These are phyloP conservation scores for Dendrobium catenatum DNA, from an alignment of 106 monocot species.

Conservation along the genomic window DNA sequence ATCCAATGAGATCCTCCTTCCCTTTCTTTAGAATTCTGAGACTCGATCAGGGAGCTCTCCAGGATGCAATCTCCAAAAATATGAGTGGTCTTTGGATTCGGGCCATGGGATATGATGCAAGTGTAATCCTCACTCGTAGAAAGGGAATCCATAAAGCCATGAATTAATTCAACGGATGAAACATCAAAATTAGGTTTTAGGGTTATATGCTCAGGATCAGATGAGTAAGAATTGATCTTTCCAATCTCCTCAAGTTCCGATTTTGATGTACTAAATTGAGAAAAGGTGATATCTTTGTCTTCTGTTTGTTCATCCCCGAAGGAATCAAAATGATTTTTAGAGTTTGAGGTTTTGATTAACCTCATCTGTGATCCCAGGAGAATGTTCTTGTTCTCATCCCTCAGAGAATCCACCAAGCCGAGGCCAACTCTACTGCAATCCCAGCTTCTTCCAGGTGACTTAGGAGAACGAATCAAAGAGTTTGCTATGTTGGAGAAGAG, in stretches of 20 bases:
- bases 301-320: neutral
- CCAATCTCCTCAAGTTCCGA: slow-evolving; percentile 5
- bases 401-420: slow-evolving; percentile 47
- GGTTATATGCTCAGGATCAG: neutral
- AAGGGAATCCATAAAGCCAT: slow-evolving; percentile 27
- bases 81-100: slow-evolving; percentile 80
- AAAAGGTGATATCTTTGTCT: neutral
- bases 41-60: slow-evolving; percentile 25
- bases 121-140: slow-evolving; percentile 69
- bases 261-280: slow-evolving; percentile 1
- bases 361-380: slow-evolving; percentile 30
- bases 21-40: slow-evolving; percentile 8
- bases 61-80: slow-evolving; percentile 75
- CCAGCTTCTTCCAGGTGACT: slow-evolving; percentile 50
- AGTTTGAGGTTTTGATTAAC: slow-evolving; percentile 4
- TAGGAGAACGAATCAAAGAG: slow-evolving; percentile 26
- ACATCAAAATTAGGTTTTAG: slow-evolving; percentile 1
- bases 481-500: slow-evolving; percentile 32
- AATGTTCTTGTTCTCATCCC: slow-evolving; percentile 26
- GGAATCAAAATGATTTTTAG: slow-evolving; percentile 6
- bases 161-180: slow-evolving; percentile 6
- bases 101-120: slow-evolving; percentile 63
- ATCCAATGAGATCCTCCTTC: slow-evolving; percentile 3
- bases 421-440: slow-evolving; percentile 48
- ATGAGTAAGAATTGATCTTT: slow-evolving; percentile 1